These are phyloP conservation scores for Diaporthe sp. DNA, from an alignment of 2,329 filamentous ascomycete genomes.

Conservation along the genomic window DNA sequence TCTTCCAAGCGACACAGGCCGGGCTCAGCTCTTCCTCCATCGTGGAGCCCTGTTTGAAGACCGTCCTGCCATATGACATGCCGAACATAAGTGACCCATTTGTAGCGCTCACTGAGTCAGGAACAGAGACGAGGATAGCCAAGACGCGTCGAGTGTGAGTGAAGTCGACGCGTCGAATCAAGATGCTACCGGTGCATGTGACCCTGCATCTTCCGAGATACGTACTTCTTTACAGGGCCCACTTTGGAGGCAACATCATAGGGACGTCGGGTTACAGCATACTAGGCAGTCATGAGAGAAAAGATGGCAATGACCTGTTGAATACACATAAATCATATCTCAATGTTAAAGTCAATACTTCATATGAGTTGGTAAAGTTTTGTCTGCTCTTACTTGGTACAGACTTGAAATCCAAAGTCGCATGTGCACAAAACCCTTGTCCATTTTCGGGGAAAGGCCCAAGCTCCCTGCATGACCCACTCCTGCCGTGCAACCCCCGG, in stretches of 20 bases:
- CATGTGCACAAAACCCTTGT: neutral
- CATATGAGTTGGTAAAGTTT: neutral
- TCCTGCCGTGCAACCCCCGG: slow-evolving; percentile 20
- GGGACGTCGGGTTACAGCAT: neutral
- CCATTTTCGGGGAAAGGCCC: neutral
- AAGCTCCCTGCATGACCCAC: slow-evolving; percentile 27
- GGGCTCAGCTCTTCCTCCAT: neutral
- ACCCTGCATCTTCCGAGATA: neutral
- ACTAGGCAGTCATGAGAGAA: neutral
- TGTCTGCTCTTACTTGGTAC: neutral
- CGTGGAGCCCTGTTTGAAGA: neutral
- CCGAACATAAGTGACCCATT: no score
- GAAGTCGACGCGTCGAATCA: neutral
- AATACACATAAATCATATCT: neutral
- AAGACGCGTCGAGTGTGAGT: neutral
- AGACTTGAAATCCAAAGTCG: neutral
- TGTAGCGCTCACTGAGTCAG: neutral
- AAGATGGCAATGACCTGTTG: no score
- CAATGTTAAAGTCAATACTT: neutral
- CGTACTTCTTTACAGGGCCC: neutral
- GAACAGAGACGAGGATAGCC: neutral
- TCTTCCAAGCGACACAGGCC: neutral
- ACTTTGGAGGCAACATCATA: neutral
- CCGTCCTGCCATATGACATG: neutral
- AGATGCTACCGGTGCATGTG: neutral